Evolutionary conservation across 2,329 filamentous ascomycete species (phyloP).

Genomic region (Periconia sp.): DNA sequence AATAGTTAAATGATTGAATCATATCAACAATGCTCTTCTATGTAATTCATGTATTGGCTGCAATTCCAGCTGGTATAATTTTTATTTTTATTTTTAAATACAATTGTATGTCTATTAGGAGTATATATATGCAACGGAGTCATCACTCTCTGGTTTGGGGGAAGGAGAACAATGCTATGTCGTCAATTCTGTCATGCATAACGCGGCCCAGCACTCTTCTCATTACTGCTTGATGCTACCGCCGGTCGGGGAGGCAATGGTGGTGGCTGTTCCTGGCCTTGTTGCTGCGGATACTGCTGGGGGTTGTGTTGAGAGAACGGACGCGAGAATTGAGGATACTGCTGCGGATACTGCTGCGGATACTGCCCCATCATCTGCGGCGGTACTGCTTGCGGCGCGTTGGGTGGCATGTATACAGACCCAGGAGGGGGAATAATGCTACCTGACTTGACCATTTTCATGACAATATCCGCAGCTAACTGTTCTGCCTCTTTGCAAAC

Average conservation of each 20-base stretch:
- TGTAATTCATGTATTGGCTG: too few species aligned
- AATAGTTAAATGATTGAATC: too few species aligned
- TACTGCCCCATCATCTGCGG: conserved; percentile 22
- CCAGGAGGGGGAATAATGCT: conserved; percentile 32
- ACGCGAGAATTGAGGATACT: conserved; percentile 2
- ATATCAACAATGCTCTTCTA: too few species aligned
- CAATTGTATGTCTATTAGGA: too few species aligned
- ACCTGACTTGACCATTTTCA: conserved; percentile 40
- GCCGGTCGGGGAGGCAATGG: background rate
- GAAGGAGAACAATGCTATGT: too few species aligned
- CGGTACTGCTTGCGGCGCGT: conserved; percentile 14
- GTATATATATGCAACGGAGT: too few species aligned
- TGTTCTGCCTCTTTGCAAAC: conserved; percentile 39
- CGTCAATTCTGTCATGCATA: conserved; percentile 18
- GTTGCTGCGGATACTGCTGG: conserved; percentile 5
- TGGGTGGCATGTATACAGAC: conserved; percentile 20
- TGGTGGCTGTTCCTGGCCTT: conserved; percentile 1
- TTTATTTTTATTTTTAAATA: too few species aligned
- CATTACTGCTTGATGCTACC: conserved; percentile 17
- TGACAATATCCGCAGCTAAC: conserved; percentile 38
- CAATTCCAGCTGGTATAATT: too few species aligned
- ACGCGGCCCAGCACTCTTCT: conserved; percentile 21
- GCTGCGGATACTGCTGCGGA: conserved; percentile 19
- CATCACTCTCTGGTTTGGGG: too few species aligned
- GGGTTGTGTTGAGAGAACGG: conserved; percentile 20